A percentile compares a stretch with the other conserved stretches of the same genome.
These are phyloP conservation scores for Brettanomyces anomalus DNA, from an alignment of 805 yeast species.

Conservation along the genomic window DNA sequence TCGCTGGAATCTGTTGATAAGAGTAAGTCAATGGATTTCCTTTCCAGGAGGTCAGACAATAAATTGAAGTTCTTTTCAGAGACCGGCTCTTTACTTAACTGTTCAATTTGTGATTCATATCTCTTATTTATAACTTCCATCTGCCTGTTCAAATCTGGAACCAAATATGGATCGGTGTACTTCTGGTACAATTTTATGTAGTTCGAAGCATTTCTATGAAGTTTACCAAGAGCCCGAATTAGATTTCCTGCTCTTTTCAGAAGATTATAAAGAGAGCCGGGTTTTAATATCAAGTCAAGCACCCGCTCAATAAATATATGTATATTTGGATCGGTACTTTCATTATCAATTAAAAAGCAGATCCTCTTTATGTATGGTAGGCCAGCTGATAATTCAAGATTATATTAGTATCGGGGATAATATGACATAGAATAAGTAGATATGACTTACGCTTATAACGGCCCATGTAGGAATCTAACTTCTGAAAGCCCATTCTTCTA, in stretches of 20 bases:
- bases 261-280: conserved; percentile 8
- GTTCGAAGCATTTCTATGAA: not conserved
- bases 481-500: not conserved
- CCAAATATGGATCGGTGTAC: conserved; percentile 1
- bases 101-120: not conserved
- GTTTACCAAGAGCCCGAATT: conserved; percentile 3
- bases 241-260: conserved; percentile 11
- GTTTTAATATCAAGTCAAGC: conserved; percentile 9
- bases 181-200: conserved; percentile 4
- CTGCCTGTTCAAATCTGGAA: not conserved
- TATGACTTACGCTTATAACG: not conserved
- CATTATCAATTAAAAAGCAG: conserved; percentile 10
- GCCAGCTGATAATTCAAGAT: conserved; percentile 1
- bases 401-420: too few relatives aligned
- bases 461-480: not conserved
- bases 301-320: conserved; percentile 4
- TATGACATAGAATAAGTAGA: not conserved
- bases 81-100: not conserved
- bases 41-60: conserved; percentile 7
- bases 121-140: not conserved
- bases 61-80: conserved; percentile 5
- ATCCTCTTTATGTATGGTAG: conserved; percentile 16
- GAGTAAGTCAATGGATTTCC: conserved; percentile 8
- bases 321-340: conserved; percentile 4
- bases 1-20: conserved; percentile 14